These are phyloP conservation scores for Fusarium coffeatum DNA, from an alignment of 2,329 filamentous ascomycete species.

Conservation along the genomic window DNA sequence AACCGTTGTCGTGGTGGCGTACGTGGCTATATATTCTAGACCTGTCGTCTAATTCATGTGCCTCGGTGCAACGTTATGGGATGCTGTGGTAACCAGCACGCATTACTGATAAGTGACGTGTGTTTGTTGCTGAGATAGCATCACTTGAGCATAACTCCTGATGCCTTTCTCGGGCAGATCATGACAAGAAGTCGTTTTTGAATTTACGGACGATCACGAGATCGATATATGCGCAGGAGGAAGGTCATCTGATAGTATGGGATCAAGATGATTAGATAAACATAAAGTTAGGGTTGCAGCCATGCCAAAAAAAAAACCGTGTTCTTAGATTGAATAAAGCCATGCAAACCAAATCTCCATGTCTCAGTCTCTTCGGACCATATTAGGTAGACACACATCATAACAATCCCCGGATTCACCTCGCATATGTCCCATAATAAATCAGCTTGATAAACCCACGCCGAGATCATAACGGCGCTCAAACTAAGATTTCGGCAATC, in stretches of 20 bases:
- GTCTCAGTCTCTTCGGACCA: not conserved
- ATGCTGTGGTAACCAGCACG: slow-evolving; percentile 20
- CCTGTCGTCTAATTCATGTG: slow-evolving; percentile 1
- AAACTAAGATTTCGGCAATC: slow-evolving; percentile 14
- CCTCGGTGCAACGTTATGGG: not conserved
- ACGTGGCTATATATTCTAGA: slow-evolving; percentile 4
- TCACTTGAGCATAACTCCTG: not conserved
- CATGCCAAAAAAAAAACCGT: not conserved
- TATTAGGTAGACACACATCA: not conserved
- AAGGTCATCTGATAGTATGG: not conserved
- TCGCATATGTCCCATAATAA: not conserved
- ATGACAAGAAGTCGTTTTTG: not conserved
- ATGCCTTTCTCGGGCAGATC: not conserved
- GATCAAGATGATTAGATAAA: not conserved
- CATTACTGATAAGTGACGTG: not conserved
- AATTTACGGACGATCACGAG: not conserved
- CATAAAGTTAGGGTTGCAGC: not conserved
- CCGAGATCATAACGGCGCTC: not conserved
- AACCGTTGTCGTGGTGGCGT: slow-evolving; percentile 3
- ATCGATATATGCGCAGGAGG: not conserved
- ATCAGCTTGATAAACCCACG: slow-evolving; percentile 5
- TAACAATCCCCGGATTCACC: not conserved
- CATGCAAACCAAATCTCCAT: not conserved
- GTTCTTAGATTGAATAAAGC: not conserved
- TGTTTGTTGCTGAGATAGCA: not conserved